Evolutionary conservation across 2,329 filamentous ascomycete genomes (phyloP).

Genomic region (Diaporthe caulivora): DNA sequence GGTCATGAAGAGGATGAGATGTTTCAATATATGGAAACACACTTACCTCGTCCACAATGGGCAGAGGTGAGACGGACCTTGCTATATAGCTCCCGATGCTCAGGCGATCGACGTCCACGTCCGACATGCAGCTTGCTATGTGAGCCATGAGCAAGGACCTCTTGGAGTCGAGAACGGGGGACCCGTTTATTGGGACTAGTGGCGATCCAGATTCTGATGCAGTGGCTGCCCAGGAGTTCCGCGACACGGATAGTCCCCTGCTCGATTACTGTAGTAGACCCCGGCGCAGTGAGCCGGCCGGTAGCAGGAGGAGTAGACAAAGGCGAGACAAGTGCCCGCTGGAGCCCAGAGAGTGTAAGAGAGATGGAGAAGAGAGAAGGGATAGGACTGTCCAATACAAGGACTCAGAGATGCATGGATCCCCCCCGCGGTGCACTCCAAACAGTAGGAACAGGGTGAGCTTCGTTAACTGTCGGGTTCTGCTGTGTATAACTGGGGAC

Average conservation of each 20-base stretch:
- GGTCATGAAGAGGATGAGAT: slow-evolving; percentile 43
- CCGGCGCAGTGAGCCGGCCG: slow-evolving; percentile 35
- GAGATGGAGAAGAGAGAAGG: not conserved
- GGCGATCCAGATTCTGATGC: slow-evolving; percentile 38
- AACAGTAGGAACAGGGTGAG: slow-evolving; percentile 27
- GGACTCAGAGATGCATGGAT: slow-evolving; percentile 35
- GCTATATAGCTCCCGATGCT: slow-evolving; percentile 63
- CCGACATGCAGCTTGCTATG: slow-evolving; percentile 70
- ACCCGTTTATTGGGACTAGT: slow-evolving; percentile 30
- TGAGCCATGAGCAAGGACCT: slow-evolving; percentile 65
- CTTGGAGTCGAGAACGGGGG: slow-evolving; percentile 22
- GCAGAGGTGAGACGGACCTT: slow-evolving; percentile 60
- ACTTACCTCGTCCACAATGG: slow-evolving; percentile 59
- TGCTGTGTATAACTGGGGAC: slow-evolving; percentile 27
- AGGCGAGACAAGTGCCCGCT: slow-evolving; percentile 18
- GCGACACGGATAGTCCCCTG: slow-evolving; percentile 39
- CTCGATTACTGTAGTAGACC: slow-evolving; percentile 24
- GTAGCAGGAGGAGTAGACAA: slow-evolving; percentile 18
- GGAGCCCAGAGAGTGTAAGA: not conserved
- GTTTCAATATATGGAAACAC: slow-evolving; percentile 42
- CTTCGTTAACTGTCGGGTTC: slow-evolving; percentile 16
- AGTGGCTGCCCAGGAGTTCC: slow-evolving; percentile 31
- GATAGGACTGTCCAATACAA: slow-evolving; percentile 24
- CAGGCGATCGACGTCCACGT: slow-evolving; percentile 55
- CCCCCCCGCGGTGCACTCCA: slow-evolving; percentile 26